Evolutionary conservation across 1,139 yeast species (phyloP).

Genomic region (Zygoascus hellenicus): DNA sequence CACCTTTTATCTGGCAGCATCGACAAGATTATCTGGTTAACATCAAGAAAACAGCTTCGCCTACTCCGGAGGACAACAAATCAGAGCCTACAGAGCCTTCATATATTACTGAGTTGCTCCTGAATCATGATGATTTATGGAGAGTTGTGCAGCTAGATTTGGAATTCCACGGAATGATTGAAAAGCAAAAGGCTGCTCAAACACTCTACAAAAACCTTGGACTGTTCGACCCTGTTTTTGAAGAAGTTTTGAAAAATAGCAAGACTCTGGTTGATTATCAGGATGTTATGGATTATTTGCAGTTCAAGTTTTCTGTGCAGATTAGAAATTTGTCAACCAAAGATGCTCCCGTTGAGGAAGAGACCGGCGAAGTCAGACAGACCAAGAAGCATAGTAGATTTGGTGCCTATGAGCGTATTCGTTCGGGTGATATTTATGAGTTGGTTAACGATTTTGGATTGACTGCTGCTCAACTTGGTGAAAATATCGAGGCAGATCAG

Average conservation of each 20-base stretch:
- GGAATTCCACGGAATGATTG: constrained; percentile 80
- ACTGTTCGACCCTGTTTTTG: constrained; percentile 56
- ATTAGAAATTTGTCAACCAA: constrained; percentile 36
- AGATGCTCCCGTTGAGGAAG: constrained; percentile 35
- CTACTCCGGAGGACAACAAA: constrained; percentile 48
- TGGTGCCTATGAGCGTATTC: constrained; percentile 70
- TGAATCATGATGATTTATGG: constrained; percentile 72
- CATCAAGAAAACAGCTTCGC: constrained; percentile 33
- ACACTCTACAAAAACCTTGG: constrained; percentile 52
- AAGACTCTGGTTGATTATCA: constrained; percentile 73
- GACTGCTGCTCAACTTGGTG: constrained; percentile 73
- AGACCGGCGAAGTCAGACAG: constrained; percentile 37
- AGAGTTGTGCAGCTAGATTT: constrained; percentile 78
- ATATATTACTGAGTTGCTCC: constrained; percentile 39
- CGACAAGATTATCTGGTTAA: constrained; percentile 79
- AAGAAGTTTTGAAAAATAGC: constrained; percentile 49
- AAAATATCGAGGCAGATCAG: constrained; percentile 67
- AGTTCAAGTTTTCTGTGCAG: constrained; percentile 73
- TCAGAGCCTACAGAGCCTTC: constrained; percentile 35
- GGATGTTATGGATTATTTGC: constrained; percentile 79
- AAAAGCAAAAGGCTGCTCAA: constrained; percentile 61
- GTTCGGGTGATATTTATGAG: constrained; percentile 58
- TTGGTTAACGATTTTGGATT: constrained; percentile 74
- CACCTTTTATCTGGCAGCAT: constrained; percentile 95
- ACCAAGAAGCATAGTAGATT: constrained; percentile 52